Percentiles rank a stretch among this genome's conserved stretches.
phyloP scores from a whole-genome alignment of 2,329 filamentous ascomycete genomes.

The Fusarium sp. region DNA sequence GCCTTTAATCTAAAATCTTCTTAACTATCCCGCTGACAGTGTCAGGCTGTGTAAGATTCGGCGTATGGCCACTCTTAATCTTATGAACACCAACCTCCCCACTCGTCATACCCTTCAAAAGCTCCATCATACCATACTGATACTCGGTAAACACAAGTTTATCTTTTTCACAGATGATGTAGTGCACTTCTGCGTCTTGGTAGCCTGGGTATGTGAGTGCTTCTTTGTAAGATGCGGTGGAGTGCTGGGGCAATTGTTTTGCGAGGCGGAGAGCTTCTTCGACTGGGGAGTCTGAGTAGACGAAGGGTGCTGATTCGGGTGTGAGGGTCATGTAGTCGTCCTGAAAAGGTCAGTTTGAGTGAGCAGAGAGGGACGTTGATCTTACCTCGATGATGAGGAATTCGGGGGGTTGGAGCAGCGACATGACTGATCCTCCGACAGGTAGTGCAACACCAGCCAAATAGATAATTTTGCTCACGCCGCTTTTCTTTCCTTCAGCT shows the following conservation, averaged over 20 bases:
- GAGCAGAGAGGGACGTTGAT: too few relatives aligned
- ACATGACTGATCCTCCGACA: not conserved
- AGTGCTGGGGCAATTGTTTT: constrained; percentile 14
- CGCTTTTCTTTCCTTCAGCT: constrained; percentile 1
- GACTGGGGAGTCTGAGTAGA: constrained; percentile 12
- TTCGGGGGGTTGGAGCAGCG: not conserved
- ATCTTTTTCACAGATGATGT: constrained; percentile 18
- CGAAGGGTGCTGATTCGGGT: not conserved
- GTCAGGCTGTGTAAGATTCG: constrained; percentile 2
- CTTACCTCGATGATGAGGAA: not conserved
- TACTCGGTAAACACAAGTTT: not conserved
- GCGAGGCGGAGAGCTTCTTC: constrained; percentile 1
- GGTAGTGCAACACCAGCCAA: constrained; percentile 7
- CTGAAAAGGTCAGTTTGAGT: not conserved
- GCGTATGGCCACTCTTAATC: constrained; percentile 7
- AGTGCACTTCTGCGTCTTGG: constrained; percentile 11
- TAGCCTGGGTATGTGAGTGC: constrained; percentile 22
- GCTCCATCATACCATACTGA: constrained; percentile 11
- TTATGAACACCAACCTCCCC: not conserved
- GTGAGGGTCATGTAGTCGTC: constrained; percentile 17
- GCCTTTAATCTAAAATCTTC: not conserved
- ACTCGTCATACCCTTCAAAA: not conserved
- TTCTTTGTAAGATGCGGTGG: constrained; percentile 18
- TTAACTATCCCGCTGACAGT: not conserved
- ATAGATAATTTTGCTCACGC: constrained; percentile 13